phyloP scores from a whole-genome alignment of 805 yeast genomes.

The Yamadazyma paraphyllophila region DNA sequence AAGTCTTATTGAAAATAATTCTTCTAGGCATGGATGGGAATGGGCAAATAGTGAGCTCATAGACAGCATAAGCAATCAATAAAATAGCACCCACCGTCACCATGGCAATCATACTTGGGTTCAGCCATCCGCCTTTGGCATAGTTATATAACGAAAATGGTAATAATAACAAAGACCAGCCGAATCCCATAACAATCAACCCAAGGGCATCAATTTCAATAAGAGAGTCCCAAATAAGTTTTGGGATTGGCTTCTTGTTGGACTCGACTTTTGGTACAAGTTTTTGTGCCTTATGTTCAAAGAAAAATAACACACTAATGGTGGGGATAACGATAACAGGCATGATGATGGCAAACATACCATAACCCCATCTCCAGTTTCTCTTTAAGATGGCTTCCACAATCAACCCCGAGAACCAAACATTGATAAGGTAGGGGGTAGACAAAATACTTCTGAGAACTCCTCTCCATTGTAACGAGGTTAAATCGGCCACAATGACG shows the following conservation, averaged over 20 bases:
- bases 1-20: constrained; percentile 32
- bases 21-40: constrained; percentile 38
- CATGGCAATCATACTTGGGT: constrained; percentile 45
- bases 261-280: constrained; percentile 8
- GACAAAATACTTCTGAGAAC: constrained; percentile 18
- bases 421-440: constrained; percentile 42
- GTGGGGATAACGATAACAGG: constrained; percentile 41
- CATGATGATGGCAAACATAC: constrained; percentile 46
- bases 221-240: constrained; percentile 6
- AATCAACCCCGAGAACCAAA: constrained; percentile 43
- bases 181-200: constrained; percentile 35
- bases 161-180: constrained; percentile 35
- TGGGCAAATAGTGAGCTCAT: constrained; percentile 35
- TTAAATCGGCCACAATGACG: constrained; percentile 22
- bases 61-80: constrained; percentile 30
- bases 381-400: constrained; percentile 25
- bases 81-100: constrained; percentile 37
- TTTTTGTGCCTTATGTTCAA: constrained; percentile 29
- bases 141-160: constrained; percentile 36
- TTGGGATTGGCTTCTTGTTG: not conserved
- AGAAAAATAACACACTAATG: constrained; percentile 25
- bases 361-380: constrained; percentile 56
- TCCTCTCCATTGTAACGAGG: constrained; percentile 26
- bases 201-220: constrained; percentile 40
- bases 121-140: constrained; percentile 33